A percentile compares a stretch with the other conserved stretches of the same genome.
phyloP scores from a whole-genome alignment of 73 alveolate genomes.

The Tetrahymena elliotti region DNA sequence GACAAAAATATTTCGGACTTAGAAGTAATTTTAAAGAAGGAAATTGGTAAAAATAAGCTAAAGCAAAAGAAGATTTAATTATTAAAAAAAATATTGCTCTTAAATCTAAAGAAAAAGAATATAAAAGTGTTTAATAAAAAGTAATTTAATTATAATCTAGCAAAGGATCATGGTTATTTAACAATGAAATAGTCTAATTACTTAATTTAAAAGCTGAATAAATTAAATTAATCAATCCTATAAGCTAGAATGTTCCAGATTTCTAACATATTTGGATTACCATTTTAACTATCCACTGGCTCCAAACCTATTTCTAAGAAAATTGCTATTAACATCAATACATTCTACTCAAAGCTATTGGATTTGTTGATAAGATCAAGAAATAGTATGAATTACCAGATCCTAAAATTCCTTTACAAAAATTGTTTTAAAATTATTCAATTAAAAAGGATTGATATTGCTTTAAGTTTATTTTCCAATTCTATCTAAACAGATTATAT shows the following conservation, averaged over 20 bases:
- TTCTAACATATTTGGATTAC: neutral
- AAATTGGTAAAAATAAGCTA: too few relatives aligned
- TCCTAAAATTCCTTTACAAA: too few relatives aligned
- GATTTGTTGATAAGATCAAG: neutral
- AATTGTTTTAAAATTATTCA: too few relatives aligned
- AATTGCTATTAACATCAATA: neutral
- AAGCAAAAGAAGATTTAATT: too few relatives aligned
- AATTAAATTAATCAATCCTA: neutral
- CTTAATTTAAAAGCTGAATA: neutral
- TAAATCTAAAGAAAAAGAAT: too few relatives aligned
- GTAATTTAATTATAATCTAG: neutral
- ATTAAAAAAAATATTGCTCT: neutral
- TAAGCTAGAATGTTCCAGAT: neutral
- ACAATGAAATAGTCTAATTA: neutral
- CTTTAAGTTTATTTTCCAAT: too few relatives aligned
- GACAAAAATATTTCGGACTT: too few relatives aligned
- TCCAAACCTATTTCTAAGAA: too few relatives aligned
- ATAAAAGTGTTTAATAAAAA: too few relatives aligned
- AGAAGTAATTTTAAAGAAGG: too few relatives aligned
- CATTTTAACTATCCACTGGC: neutral
- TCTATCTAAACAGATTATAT: too few relatives aligned
- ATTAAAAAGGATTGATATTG: too few relatives aligned
- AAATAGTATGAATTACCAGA: neutral
- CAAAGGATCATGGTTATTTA: neutral
- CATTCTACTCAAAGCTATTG: neutral